These are phyloP conservation scores for Nicotiana paniculata DNA, from an alignment of 257 asterid species.

Conservation along the genomic window DNA sequence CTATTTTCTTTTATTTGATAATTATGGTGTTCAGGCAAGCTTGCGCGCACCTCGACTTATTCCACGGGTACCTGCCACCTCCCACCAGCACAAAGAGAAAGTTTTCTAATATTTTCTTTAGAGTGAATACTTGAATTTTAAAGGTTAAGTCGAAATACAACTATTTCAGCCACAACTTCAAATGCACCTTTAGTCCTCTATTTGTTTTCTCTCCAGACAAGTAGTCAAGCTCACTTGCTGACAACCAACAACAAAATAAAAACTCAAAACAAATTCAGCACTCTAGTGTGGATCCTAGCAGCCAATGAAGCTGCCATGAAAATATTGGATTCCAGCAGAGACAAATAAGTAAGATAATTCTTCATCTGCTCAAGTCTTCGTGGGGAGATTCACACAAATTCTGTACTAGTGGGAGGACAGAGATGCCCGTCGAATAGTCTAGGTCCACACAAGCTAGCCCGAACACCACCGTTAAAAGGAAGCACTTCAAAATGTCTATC, in stretches of 20 bases:
- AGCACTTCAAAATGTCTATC: neutral
- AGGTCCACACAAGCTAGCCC: neutral
- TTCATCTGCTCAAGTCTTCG: neutral
- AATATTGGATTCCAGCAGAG: neutral
- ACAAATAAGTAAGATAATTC: neutral
- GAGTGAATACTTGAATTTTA: neutral
- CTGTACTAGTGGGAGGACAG: neutral
- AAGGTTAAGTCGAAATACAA: neutral
- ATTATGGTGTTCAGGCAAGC: too few species aligned
- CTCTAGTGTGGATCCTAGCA: neutral
- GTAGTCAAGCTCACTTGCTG: neutral
- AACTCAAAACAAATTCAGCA: constrained; percentile 1
- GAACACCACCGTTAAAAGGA: neutral
- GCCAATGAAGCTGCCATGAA: neutral
- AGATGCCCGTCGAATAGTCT: neutral
- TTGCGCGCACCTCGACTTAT: too few species aligned
- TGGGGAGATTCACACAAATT: neutral
- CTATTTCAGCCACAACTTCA: neutral
- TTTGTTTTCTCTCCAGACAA: neutral
- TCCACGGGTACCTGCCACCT: too few species aligned
- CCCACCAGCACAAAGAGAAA: too few species aligned
- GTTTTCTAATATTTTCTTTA: neutral
- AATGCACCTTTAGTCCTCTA: neutral
- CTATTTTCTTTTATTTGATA: neutral
- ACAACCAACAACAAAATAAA: neutral